Evolutionary conservation across 768 basidiomycete species (phyloP).

Genomic region (Leucocoprinus birnbaumii): DNA sequence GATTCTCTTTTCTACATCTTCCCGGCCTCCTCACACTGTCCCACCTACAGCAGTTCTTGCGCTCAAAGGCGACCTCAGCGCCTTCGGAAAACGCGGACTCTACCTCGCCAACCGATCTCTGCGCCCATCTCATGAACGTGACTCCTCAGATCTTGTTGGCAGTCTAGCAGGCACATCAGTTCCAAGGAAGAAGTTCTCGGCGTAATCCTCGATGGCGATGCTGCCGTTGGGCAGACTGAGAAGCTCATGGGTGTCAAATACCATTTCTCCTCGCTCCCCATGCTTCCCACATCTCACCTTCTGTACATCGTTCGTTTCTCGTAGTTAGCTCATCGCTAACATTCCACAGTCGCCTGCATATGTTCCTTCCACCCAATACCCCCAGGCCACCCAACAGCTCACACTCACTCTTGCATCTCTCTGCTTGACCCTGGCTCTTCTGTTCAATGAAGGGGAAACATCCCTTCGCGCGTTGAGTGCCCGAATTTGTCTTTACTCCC

Average conservation of each 20-base stretch:
- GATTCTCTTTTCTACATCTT: no score
- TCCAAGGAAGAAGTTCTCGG: slow-evolving; percentile 13
- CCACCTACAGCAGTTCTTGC: no score
- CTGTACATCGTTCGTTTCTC: not conserved
- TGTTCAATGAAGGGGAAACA: slow-evolving; percentile 21
- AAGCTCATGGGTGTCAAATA: slow-evolving; percentile 2
- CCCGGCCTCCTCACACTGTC: no score
- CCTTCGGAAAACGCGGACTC: slow-evolving; percentile 21
- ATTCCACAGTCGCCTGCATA: slow-evolving; percentile 10
- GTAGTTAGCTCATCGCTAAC: slow-evolving; percentile 2
- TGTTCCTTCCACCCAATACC: slow-evolving; percentile 15
- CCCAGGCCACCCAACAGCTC: slow-evolving; percentile 23
- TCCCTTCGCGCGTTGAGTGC: slow-evolving; percentile 36
- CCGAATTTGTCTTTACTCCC: slow-evolving; percentile 39
- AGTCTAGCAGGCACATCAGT: slow-evolving; percentile 31
- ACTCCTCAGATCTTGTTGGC: slow-evolving; percentile 20
- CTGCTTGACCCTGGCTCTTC: slow-evolving; percentile 32
- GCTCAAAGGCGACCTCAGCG: slow-evolving; percentile 33
- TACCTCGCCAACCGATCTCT: slow-evolving; percentile 16
- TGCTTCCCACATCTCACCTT: not conserved
- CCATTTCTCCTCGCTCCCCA: slow-evolving; percentile 5
- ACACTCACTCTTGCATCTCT: slow-evolving; percentile 35
- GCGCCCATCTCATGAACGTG: slow-evolving; percentile 21
- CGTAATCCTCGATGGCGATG: slow-evolving; percentile 27
- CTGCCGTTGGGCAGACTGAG: slow-evolving; percentile 9